Percentiles rank a stretch among this genome's conserved stretches.
These are phyloP conservation scores for Scleroderma bovista DNA, from an alignment of 768 basidiomycete species.

Conservation along the genomic window DNA sequence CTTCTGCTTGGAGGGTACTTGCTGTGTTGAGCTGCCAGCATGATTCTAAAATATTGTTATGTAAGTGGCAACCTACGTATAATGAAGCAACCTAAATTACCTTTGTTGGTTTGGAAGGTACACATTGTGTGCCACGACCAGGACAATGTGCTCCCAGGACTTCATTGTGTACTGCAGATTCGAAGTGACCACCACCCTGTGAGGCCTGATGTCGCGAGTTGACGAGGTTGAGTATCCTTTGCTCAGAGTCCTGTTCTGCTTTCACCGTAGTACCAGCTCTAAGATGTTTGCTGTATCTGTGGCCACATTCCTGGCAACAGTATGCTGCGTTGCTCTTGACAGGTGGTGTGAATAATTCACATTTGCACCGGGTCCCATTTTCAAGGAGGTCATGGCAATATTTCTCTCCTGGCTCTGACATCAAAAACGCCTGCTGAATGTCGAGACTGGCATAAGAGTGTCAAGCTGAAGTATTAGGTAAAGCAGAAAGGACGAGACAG, in stretches of 20 bases:
- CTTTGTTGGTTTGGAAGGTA: background rate
- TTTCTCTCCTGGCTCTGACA: background rate
- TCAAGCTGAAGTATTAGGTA: background rate
- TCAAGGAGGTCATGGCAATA: background rate
- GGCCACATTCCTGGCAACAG: constrained; percentile 1
- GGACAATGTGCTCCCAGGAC: too few relatives aligned
- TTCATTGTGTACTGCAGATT: too few relatives aligned
- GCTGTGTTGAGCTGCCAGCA: background rate
- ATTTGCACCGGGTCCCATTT: background rate
- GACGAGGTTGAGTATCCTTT: background rate
- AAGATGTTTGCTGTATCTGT: constrained; percentile 1
- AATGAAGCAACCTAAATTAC: background rate
- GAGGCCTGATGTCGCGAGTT: background rate
- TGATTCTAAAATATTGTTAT: background rate
- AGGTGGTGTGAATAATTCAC: background rate
- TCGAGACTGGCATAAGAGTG: background rate
- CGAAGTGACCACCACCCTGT: background rate
- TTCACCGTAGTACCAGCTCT: background rate
- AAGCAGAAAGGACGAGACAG: background rate
- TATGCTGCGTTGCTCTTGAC: background rate
- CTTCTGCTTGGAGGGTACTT: background rate
- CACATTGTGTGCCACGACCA: too few relatives aligned
- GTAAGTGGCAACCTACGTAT: background rate
- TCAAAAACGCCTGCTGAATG: background rate
- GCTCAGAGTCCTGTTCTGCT: background rate